A percentile compares a stretch with the other conserved stretches of the same genome.
These are phyloP conservation scores for Pythium phragmitis DNA, from an alignment of 352 stramenopile genomes.

Conservation along the genomic window DNA sequence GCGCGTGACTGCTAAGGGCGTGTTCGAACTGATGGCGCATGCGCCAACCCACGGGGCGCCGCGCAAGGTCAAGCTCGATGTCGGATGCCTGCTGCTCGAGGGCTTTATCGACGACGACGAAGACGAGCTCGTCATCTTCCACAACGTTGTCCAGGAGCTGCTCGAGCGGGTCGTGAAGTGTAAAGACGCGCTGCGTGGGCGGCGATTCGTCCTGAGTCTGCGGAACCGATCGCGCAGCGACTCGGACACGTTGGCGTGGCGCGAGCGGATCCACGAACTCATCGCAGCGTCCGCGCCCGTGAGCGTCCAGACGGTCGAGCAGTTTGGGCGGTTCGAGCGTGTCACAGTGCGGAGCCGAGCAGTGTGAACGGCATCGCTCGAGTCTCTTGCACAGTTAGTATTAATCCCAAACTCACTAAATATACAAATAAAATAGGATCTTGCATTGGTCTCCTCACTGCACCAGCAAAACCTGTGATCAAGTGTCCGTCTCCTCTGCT, in stretches of 20 bases:
- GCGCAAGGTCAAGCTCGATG: conserved; percentile 17
- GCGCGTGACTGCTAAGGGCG: conserved; percentile 1
- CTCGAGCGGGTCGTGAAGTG: conserved; percentile 4
- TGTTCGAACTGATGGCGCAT: conserved; percentile 19
- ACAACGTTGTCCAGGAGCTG: conserved; percentile 19
- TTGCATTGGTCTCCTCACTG: too few species aligned
- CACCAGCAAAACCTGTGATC: background rate
- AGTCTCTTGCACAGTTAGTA: background rate
- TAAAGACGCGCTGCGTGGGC: background rate
- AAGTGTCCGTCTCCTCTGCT: background rate
- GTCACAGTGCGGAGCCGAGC: conserved; percentile 2
- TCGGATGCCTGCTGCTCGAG: conserved; percentile 21
- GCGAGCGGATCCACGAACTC: conserved; percentile 2
- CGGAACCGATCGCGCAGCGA: conserved; percentile 22
- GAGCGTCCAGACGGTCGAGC: conserved; percentile 8
- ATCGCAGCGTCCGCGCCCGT: conserved; percentile 1
- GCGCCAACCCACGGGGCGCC: conserved; percentile 11
- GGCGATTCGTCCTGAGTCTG: conserved; percentile 11
- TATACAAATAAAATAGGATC: too few species aligned
- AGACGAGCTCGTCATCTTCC: conserved; percentile 21
- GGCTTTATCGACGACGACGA: conserved; percentile 24
- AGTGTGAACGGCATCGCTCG: background rate
- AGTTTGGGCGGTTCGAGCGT: conserved; percentile 14
- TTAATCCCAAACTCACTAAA: background rate
- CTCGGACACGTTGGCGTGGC: conserved; percentile 18